A percentile compares a stretch with the other conserved stretches of the same genome.
Evolutionary conservation across 441 rosid species (phyloP).

Genomic region (Pelargonium australe): DNA sequence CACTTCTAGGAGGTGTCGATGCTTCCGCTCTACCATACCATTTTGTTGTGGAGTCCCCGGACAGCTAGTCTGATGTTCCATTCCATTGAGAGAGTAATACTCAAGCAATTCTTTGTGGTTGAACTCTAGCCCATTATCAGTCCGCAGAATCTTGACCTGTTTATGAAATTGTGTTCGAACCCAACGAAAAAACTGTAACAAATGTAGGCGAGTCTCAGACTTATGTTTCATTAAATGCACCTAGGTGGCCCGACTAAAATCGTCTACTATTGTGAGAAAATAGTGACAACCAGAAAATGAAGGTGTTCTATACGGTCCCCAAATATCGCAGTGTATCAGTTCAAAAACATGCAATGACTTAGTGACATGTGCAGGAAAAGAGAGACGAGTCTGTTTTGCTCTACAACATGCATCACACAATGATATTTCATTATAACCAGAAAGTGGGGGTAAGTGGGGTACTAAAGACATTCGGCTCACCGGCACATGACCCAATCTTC

Average conservation of each 20-base stretch:
- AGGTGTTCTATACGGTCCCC: neutral
- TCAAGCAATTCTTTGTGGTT: neutral
- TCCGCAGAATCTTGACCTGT: neutral
- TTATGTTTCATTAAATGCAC: neutral
- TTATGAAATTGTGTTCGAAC: neutral
- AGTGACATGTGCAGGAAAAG: neutral
- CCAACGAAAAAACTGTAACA: neutral
- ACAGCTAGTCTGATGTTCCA: neutral
- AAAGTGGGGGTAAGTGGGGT: neutral
- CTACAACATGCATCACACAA: neutral
- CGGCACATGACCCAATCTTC: neutral
- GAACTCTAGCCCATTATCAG: slow-evolving; percentile 6
- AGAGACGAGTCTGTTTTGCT: neutral
- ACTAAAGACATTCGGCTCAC: neutral
- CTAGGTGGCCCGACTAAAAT: neutral
- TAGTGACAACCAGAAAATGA: neutral
- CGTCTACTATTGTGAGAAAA: slow-evolving; percentile 13
- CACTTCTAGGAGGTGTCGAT: neutral
- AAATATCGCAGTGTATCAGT: slow-evolving; percentile 5
- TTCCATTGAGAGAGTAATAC: neutral
- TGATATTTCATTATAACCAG: neutral
- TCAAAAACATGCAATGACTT: neutral
- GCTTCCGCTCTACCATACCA: slow-evolving; percentile 3
- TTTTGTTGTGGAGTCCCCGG: slow-evolving; percentile 9
- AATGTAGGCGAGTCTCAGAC: neutral